Base-by-base conservation (phyloP, 2,329 filamentous ascomycete genomes). In the Biscogniauxia sp. region DNA sequence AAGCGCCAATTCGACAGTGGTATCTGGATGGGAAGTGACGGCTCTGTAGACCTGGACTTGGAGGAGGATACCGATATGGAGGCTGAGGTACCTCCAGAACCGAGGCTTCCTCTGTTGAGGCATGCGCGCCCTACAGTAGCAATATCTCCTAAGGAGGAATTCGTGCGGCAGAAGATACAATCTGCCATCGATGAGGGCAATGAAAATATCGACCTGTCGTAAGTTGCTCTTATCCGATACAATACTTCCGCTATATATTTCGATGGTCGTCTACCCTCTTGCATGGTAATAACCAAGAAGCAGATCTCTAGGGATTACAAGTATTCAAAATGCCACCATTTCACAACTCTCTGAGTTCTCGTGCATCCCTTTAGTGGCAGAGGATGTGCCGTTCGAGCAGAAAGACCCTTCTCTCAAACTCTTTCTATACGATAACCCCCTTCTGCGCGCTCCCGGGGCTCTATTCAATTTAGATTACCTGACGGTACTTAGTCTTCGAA, bases 1-100 rank as follows among this genome's bases (percentile, higher is more conserved):
- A 77, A 80, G 67, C 80, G 86, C 56, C 84, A 88, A 65, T 76
- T 84, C 60, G 89, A 92, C 73, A 91, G 88, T 72, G 88, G 87
- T 55, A 83, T 92, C 2, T 92, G 83, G 75, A 81, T 92, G 77
- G 85, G 82, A 3, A 88, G 85, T 63, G 88, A 90, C 60, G 75
- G 71, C 65, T 76, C 73, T 26, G 77, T 76, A 41, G 78, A 81
- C 32, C 75, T 76, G 37, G 78, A 81, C 32, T 75, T 78, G 11
- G 82, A 84, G 56, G 75, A 76, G 17, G 78, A 80, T 23, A 78
- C 79, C 26, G 57, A 71, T 23, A 59, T 73, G 54, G 76, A 77
- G 3, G 62, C 77, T 9, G 72, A 74, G 25, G 56, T 69, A n/a
- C 67, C 73, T 23, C 61, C 69, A 5, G 72, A 73, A 59, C 65